phyloP scores from a whole-genome alignment of 2,329 filamentous ascomycete genomes.

The Ceratocystis variospora region DNA sequence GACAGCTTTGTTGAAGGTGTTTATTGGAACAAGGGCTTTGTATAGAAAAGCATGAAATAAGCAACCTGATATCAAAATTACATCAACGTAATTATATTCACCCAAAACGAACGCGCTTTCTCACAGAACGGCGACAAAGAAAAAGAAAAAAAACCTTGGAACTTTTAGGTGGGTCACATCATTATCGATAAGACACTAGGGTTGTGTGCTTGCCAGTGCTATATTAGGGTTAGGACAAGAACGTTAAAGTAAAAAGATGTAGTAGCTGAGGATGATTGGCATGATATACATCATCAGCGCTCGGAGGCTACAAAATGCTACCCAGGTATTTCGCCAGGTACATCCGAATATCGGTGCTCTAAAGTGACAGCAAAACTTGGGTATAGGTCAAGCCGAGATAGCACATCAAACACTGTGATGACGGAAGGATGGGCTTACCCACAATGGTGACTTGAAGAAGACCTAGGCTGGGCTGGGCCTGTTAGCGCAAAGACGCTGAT shows the following conservation, averaged over 20 bases:
- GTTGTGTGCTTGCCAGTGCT: fast-evolving
- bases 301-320: too few species aligned
- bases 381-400: neutral
- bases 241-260: too few species aligned
- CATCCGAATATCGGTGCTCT: neutral
- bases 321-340: neutral
- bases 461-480: neutral
- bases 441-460: neutral
- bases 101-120: neutral
- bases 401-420: neutral
- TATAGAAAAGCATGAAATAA: neutral
- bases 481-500: neutral
- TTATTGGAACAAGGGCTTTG: neutral
- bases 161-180: conserved; percentile 16
- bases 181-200: neutral
- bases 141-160: neutral
- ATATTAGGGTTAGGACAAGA: neutral
- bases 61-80: neutral
- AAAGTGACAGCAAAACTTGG: neutral
- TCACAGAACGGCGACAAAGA: neutral
- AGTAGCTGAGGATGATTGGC: too few species aligned
- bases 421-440: neutral
- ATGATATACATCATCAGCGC: too few species aligned
- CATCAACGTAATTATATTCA: neutral
- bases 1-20: neutral